Evolutionary conservation across 352 stramenopile species (phyloP).

Genomic region (Aphanomyces invadans): DNA sequence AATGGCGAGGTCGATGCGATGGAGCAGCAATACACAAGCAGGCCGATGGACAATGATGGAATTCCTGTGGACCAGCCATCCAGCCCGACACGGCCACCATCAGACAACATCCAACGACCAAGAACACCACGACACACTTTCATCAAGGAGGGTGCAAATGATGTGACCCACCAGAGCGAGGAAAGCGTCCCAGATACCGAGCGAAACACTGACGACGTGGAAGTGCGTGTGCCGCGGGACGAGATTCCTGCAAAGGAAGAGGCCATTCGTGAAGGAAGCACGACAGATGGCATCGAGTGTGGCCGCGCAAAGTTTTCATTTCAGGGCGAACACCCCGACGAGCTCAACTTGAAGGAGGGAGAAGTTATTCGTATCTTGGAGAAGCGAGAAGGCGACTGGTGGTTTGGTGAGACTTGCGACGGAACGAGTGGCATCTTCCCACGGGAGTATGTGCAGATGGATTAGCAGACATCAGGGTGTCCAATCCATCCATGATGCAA

Average conservation of each 20-base stretch:
- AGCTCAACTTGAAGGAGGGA: slow-evolving; percentile 40
- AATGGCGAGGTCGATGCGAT: not conserved
- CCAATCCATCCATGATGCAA: not conserved
- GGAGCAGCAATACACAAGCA: no score
- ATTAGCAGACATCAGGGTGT: not conserved
- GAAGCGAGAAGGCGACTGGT: slow-evolving; percentile 45
- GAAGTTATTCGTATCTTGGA: slow-evolving; percentile 53
- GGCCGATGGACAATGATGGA: not conserved
- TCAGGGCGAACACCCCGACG: slow-evolving; percentile 36
- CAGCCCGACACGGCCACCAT: not conserved
- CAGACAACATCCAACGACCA: not conserved
- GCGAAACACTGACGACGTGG: no score
- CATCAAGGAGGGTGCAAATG: not conserved
- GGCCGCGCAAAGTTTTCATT: slow-evolving; percentile 35
- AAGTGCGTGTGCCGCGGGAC: not conserved
- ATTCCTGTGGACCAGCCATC: not conserved
- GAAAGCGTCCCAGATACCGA: not conserved
- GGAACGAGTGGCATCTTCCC: slow-evolving; percentile 53
- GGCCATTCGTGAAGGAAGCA: not conserved
- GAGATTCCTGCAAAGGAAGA: slow-evolving; percentile 13
- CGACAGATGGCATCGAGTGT: slow-evolving; percentile 12
- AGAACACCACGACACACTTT: not conserved
- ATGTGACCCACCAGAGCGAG: not conserved
- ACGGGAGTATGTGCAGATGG: slow-evolving; percentile 35
- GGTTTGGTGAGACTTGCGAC: slow-evolving; percentile 53